Percentiles rank a stretch among this genome's conserved stretches.
phyloP scores from a whole-genome alignment of 192 early-diverging fungal species.

The Coemansia sp. region DNA sequence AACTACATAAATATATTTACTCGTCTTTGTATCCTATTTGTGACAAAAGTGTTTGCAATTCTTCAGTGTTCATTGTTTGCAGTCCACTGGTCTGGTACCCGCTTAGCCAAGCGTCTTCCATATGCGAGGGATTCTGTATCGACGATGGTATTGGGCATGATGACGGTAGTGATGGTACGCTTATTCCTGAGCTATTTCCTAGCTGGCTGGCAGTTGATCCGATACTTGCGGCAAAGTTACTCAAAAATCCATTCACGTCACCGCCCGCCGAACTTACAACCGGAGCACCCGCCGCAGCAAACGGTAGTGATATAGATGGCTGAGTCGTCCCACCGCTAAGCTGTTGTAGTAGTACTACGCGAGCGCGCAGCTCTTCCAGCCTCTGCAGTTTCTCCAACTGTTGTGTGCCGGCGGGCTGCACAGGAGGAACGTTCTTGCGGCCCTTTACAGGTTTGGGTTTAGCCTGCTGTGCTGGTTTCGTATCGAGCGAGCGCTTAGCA shows the following conservation, averaged over 20 bases:
- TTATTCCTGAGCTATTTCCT: background rate
- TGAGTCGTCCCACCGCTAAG: constrained; percentile 16
- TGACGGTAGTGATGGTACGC: background rate
- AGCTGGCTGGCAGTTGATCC: constrained; percentile 50
- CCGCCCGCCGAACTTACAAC: background rate
- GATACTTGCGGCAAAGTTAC: constrained; percentile 51
- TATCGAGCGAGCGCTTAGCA: constrained; percentile 3
- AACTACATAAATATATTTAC: constrained; percentile 14
- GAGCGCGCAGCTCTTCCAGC: constrained; percentile 45
- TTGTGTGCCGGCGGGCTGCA: constrained; percentile 18
- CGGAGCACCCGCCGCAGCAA: background rate
- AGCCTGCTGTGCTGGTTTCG: background rate
- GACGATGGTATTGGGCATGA: background rate
- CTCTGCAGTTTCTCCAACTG: constrained; percentile 47
- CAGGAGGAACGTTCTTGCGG: background rate
- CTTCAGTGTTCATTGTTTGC: constrained; percentile 15
- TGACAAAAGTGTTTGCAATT: constrained; percentile 8
- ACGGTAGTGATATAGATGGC: background rate
- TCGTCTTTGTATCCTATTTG: constrained; percentile 19
- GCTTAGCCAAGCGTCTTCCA: too few species aligned
- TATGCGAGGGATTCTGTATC: background rate
- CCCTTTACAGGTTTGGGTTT: constrained; percentile 7
- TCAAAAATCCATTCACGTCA: constrained; percentile 49
- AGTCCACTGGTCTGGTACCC: background rate
- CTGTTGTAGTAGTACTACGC: constrained; percentile 47